These are phyloP conservation scores for Carex kokanica DNA, from an alignment of 176 grass and related monocot genomes.

Conservation along the genomic window DNA sequence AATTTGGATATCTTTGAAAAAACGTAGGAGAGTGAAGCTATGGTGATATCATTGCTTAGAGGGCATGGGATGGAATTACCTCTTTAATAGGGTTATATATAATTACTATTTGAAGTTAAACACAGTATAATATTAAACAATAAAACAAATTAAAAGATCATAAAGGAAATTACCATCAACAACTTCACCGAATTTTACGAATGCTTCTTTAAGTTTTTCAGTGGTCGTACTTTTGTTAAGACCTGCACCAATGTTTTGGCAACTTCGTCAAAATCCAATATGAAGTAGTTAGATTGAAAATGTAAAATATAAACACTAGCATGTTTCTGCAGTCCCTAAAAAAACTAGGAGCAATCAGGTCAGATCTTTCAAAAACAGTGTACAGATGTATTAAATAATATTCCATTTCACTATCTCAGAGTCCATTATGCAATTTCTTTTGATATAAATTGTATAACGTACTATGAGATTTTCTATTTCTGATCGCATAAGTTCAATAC, in stretches of 20 bases:
- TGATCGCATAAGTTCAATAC: not conserved
- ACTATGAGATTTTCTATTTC: not conserved
- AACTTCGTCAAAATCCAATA: not conserved
- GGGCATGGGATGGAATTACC: not conserved
- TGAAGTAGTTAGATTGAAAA: not conserved
- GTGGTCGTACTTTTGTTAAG: constrained; percentile 73
- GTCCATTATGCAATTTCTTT: not conserved
- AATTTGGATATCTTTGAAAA: not conserved
- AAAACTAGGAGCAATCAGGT: not conserved
- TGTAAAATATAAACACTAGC: not conserved
- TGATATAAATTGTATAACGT: not conserved
- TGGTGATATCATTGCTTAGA: not conserved
- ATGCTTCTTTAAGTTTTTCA: constrained; percentile 54
- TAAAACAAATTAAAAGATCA: not conserved
- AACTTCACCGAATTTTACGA: constrained; percentile 74
- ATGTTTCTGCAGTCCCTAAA: not conserved
- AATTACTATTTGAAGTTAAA: not conserved
- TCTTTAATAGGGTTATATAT: not conserved
- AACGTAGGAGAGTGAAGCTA: not conserved
- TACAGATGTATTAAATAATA: not conserved
- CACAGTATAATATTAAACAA: not conserved
- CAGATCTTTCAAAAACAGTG: not conserved
- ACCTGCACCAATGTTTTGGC: constrained; percentile 19
- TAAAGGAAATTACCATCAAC: constrained; percentile 46
- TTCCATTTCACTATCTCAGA: not conserved